Evolutionary conservation across 2,329 filamentous ascomycete genomes (phyloP).

Genomic region (Didymosphaeria variabile): DNA sequence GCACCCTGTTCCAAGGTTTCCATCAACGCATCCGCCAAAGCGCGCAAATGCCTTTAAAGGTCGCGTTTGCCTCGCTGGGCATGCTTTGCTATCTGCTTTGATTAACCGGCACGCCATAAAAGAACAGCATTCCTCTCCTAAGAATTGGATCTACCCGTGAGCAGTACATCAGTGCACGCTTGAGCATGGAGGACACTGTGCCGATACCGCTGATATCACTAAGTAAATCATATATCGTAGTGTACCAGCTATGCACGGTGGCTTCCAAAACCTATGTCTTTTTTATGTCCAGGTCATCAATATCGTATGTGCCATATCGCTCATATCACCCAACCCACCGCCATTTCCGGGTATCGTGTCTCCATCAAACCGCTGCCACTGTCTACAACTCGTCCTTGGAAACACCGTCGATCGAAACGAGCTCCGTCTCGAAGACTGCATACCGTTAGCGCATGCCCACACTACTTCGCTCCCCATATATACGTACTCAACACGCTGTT

Average conservation of each 20-base stretch:
- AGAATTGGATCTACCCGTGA: too few species aligned
- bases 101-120: too few species aligned
- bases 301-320: background rate
- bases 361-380: background rate
- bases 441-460: constrained; percentile 26
- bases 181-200: background rate
- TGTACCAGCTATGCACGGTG: background rate
- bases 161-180: background rate
- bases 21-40: too few species aligned
- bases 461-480: background rate
- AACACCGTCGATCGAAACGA: constrained; percentile 83
- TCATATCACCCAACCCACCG: background rate
- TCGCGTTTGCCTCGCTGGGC: too few species aligned
- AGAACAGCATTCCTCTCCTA: too few species aligned
- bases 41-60: too few species aligned
- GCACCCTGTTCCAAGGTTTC: too few species aligned
- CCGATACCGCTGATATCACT: background rate
- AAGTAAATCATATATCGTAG: background rate
- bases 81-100: too few species aligned
- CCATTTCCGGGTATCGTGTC: constrained; percentile 7
- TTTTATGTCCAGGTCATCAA: background rate
- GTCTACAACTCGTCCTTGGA: constrained; percentile 52
- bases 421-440: constrained; percentile 87
- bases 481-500: constrained; percentile 77
- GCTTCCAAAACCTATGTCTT: background rate